Conservation (phyloP, 805 yeast species). For the Kuraishia piskuri region DNA sequence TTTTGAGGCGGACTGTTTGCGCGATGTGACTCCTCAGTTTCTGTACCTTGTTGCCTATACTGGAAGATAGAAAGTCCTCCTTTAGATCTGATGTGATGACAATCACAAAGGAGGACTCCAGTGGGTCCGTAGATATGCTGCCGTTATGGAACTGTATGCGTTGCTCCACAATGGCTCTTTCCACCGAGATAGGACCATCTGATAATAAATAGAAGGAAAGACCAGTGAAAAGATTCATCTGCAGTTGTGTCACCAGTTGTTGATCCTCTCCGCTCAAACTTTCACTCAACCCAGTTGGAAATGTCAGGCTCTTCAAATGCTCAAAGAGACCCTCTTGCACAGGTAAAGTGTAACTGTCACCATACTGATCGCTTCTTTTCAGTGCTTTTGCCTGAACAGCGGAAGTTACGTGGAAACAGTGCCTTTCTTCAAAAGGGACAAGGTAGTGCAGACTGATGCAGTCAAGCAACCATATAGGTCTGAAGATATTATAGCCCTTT, state of each 20-base stretch:
- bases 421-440: conserved; percentile 52
- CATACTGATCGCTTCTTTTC: conserved; percentile 43
- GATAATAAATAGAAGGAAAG: background rate
- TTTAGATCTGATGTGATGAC: conserved; percentile 3
- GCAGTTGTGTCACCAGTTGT: background rate
- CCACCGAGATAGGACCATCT: background rate
- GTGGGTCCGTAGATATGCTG: background rate
- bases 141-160: conserved; percentile 2
- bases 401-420: conserved; percentile 37
- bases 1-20: background rate
- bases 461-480: conserved; percentile 67
- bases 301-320: conserved; percentile 8
- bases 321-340: conserved; percentile 16
- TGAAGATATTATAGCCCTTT: conserved; percentile 52
- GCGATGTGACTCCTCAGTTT: background rate
- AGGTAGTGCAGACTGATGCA: conserved; percentile 36
- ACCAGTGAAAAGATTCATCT: conserved; percentile 3
- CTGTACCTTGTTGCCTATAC: background rate
- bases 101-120: background rate
- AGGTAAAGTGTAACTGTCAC: conserved; percentile 47
- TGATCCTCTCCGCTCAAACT: background rate
- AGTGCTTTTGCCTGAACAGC: conserved; percentile 15
- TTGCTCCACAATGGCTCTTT: conserved; percentile 3
- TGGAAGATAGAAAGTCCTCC: conserved; percentile 3
- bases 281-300: background rate